Base-by-base conservation (phyloP, 176 grass and related monocot genomes). In the Oryza meridionalis region DNA sequence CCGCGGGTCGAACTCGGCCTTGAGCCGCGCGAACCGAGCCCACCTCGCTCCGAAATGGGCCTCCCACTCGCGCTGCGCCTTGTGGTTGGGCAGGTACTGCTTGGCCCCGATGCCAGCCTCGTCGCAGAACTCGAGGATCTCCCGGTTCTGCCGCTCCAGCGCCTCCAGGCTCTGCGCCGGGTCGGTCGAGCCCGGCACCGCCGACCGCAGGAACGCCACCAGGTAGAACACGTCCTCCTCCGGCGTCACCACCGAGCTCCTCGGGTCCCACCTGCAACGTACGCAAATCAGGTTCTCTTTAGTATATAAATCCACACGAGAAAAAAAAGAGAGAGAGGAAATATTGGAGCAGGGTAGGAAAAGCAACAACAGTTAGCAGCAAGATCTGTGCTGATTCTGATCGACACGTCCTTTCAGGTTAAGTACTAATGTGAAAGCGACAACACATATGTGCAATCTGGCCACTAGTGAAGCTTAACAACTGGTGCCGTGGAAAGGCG, bases 221-320 rank as follows among this genome's bases (percentile, higher is more conserved):
- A 99, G 85, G 88, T 99, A 99, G 91, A 99, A 99, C 73, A 96
- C 83, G 10, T 94, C 89, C 83, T 99, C 96, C 26, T 94, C 91
- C 3, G 96, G 96, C 19, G 86, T 99, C 62, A 96, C 93, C 43
- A 61, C 93, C 2, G 96, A 89, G 88, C 88, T 96, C 81, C 96
- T 85, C 21, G 81, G 84, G 59, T 99, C 93, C 96, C 96, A 99
- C 50, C 96, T 99, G 77, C 58, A 72, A 69, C 0, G 32, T 17
- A 43, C 21, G 8, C 3, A 35, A n/a, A 46, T 12, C 26, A 16
- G 4, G 32, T 19, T 35, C 33, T 35, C 33, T 58, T 58, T 58
- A 58, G 53, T 58, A 21, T 58, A 8, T 8, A 58, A 58, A 58
- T 4, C 17, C 51, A 55, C 50, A 51, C 50, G 15, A 53, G 50